Conservation (phyloP, 2,329 filamentous ascomycete species). For the Epichloe brachyelytri region DNA sequence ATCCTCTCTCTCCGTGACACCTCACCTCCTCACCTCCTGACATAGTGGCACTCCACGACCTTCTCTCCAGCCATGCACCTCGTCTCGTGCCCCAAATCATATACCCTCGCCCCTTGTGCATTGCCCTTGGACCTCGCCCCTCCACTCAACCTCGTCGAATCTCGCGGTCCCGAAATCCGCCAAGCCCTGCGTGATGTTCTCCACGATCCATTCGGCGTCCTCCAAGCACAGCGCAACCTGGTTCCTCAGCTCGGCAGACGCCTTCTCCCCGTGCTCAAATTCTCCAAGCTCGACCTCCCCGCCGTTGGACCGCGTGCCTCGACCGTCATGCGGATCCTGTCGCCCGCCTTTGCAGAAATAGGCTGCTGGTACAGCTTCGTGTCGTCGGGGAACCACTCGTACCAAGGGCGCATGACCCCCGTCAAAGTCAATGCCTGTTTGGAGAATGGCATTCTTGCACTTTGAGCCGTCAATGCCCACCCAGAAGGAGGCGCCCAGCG, state of each 20-base stretch:
- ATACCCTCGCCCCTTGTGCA: not conserved
- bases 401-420: not conserved
- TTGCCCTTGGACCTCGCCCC: not conserved
- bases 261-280: not conserved
- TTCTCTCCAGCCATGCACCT: not conserved
- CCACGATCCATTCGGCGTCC: slow-evolving; percentile 2
- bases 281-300: not conserved
- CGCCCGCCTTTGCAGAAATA: not conserved
- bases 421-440: not conserved
- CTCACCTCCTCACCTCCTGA: not conserved
- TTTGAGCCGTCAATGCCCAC: not conserved
- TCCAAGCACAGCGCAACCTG: not conserved
- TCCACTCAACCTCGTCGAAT: not conserved
- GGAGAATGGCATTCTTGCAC: not conserved
- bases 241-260: not conserved
- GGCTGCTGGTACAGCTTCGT: not conserved
- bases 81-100: not conserved
- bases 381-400: slow-evolving; percentile 1
- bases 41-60: not conserved
- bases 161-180: not conserved
- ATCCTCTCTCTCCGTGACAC: too few species aligned
- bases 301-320: not conserved
- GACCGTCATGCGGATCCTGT: slow-evolving; percentile 1
- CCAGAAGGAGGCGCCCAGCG: not conserved
- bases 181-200: not conserved